These are phyloP conservation scores for Epichloe typhina DNA, from an alignment of 2,329 filamentous ascomycete genomes.

Conservation along the genomic window DNA sequence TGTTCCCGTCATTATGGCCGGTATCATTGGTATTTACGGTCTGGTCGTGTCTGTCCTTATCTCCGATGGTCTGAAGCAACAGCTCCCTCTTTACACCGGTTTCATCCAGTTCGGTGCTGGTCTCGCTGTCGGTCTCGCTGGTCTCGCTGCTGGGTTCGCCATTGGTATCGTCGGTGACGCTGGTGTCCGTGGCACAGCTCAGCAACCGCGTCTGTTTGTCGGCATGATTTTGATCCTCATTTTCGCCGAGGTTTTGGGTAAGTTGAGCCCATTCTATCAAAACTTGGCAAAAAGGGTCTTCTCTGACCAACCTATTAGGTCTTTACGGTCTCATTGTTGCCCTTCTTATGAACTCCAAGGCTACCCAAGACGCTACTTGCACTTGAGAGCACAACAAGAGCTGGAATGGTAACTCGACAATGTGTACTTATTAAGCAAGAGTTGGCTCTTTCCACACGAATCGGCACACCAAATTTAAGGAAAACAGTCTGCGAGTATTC, in stretches of 20 bases:
- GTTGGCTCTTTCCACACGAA: conserved; percentile 12
- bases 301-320: conserved; percentile 43
- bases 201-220: conserved; percentile 78
- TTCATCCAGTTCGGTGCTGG: conserved; percentile 81
- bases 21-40: conserved; percentile 99
- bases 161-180: conserved; percentile 83
- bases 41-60: conserved; percentile 81
- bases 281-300: background rate
- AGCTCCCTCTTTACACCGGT: conserved; percentile 62
- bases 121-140: conserved; percentile 68
- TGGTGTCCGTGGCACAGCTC: conserved; percentile 75
- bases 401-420: conserved; percentile 23
- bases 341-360: conserved; percentile 98
- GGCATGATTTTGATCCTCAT: conserved; percentile 99
- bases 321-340: conserved; percentile 98
- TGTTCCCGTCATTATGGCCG: conserved; percentile 99
- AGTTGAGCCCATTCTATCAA: conserved; percentile 19
- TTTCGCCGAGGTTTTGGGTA: conserved; percentile 98
- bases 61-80: conserved; percentile 63
- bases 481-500: conserved; percentile 12
- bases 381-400: conserved; percentile 6
- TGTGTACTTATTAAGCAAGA: conserved; percentile 17
- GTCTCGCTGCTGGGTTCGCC: conserved; percentile 74
- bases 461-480: conserved; percentile 11
- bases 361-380: conserved; percentile 49